A percentile compares a stretch with the other conserved stretches of the same genome.
Conservation (phyloP, 1,284 basidiomycete genomes). For the Puccinia novopanici region DNA sequence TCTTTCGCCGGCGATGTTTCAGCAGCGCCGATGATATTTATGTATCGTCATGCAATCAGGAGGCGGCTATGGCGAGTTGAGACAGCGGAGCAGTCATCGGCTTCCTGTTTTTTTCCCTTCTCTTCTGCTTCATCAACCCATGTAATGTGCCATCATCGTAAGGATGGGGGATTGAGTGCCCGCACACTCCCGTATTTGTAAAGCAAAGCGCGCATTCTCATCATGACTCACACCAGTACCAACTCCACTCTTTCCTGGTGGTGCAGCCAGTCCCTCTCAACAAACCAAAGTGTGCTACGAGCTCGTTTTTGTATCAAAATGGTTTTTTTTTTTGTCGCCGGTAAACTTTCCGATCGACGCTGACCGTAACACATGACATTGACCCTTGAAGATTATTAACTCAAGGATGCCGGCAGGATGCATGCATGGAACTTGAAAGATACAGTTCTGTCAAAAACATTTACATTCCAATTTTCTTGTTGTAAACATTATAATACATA, state of each 20-base stretch:
- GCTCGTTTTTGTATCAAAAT: neutral
- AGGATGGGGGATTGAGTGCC: neutral
- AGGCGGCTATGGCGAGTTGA: neutral
- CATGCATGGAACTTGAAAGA: slow-evolving; percentile 8
- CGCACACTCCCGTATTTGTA: too few relatives aligned
- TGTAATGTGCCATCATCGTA: neutral
- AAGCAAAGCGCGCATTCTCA: too few relatives aligned
- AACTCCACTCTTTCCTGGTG: too few relatives aligned
- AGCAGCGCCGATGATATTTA: neutral
- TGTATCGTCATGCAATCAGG: neutral
- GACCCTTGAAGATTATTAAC: slow-evolving; percentile 18
- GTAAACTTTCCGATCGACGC: neutral
- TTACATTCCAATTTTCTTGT: neutral
- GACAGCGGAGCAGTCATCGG: neutral
- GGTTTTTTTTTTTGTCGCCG: neutral
- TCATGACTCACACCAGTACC: neutral
- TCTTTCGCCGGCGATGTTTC: neutral
- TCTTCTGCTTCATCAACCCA: neutral
- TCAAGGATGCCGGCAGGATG: neutral
- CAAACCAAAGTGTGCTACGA: neutral
- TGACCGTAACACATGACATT: slow-evolving; percentile 1
- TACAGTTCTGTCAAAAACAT: neutral
- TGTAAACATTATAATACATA: neutral
- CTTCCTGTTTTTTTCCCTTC: neutral
- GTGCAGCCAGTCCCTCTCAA: neutral